A percentile compares a stretch with the other conserved stretches of the same genome.
These are phyloP conservation scores for Phytophthora multivora DNA, from an alignment of 352 stramenopile species.

Conservation along the genomic window DNA sequence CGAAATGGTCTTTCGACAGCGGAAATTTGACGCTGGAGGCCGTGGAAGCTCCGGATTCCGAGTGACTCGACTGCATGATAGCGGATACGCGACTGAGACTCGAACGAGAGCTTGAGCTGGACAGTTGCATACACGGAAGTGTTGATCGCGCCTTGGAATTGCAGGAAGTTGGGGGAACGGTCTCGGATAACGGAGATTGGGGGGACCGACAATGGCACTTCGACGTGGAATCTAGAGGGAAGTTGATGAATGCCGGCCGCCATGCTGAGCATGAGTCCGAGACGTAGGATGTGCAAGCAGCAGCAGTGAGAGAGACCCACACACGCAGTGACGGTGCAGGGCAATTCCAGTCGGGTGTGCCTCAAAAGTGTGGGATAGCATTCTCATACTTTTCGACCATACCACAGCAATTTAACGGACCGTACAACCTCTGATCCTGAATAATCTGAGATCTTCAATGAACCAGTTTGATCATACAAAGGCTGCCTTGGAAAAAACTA, in stretches of 20 bases:
- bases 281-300: slow-evolving; percentile 15
- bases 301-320: not conserved
- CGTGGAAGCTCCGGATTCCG: slow-evolving; percentile 13
- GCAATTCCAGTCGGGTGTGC: not conserved
- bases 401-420: slow-evolving; percentile 11
- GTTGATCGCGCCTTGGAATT: not conserved
- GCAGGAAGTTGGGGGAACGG: not conserved
- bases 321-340: slow-evolving; percentile 6
- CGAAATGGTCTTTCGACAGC: slow-evolving; percentile 40
- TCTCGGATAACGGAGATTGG: slow-evolving; percentile 13
- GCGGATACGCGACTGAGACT: slow-evolving; percentile 3
- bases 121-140: slow-evolving; percentile 12
- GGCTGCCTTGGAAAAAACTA: no score
- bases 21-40: slow-evolving; percentile 31
- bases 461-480: no score
- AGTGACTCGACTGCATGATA: slow-evolving; percentile 31
- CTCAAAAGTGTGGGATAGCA: not conserved
- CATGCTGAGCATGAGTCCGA: not conserved
- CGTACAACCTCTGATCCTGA: not conserved
- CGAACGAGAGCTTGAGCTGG: slow-evolving; percentile 1
- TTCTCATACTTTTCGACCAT: slow-evolving; percentile 6
- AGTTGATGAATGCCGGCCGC: slow-evolving; percentile 20
- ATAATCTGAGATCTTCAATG: not conserved
- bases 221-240: slow-evolving; percentile 19
- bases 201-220: not conserved